Evolutionary conservation across 2,329 filamentous ascomycete species (phyloP).

Genomic region (Cryphonectria radicalis): DNA sequence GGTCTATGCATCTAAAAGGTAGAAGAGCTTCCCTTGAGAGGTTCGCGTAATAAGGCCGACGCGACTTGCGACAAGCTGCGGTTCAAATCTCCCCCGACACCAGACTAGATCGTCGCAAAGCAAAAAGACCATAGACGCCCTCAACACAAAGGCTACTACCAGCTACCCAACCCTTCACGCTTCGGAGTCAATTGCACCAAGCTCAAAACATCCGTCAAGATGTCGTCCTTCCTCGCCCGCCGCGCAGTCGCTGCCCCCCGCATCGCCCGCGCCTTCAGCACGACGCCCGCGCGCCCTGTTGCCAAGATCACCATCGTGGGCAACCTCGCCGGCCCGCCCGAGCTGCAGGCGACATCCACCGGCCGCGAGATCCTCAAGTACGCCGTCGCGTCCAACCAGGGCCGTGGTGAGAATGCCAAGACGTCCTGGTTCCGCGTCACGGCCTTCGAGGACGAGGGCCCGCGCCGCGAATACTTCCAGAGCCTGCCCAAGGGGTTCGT

Average conservation of each 20-base stretch:
- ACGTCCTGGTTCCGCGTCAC: conserved; percentile 86
- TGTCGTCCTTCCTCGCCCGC: conserved; percentile 34
- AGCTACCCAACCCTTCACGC: neutral
- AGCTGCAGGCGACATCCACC: conserved; percentile 70
- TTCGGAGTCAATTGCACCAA: neutral
- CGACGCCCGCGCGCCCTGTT: conserved; percentile 65
- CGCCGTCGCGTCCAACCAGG: conserved; percentile 70
- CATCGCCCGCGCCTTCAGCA: conserved; percentile 74
- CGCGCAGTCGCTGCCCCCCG: conserved; percentile 39
- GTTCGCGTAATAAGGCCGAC: neutral
- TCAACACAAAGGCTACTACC: neutral
- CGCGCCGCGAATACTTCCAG: conserved; percentile 72
- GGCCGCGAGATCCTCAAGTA: conserved; percentile 80
- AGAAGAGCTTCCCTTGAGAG: neutral
- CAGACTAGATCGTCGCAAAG: neutral
- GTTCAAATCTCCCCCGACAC: neutral
- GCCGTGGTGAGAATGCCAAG: conserved; percentile 69
- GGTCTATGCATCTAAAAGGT: conserved; percentile 10
- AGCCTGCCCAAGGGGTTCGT: conserved; percentile 84
- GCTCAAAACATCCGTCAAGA: conserved; percentile 17
- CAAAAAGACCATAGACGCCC: neutral
- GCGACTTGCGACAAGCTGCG: neutral
- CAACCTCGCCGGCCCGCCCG: conserved; percentile 79
- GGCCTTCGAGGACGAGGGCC: conserved; percentile 71
- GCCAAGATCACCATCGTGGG: conserved; percentile 88